Evolutionary conservation across 495 filamentous ascomycete genomes (phyloP), one percentile per base, ranked within the genome.

Genomic region (Aspergillus saccharolyticus): DNA sequence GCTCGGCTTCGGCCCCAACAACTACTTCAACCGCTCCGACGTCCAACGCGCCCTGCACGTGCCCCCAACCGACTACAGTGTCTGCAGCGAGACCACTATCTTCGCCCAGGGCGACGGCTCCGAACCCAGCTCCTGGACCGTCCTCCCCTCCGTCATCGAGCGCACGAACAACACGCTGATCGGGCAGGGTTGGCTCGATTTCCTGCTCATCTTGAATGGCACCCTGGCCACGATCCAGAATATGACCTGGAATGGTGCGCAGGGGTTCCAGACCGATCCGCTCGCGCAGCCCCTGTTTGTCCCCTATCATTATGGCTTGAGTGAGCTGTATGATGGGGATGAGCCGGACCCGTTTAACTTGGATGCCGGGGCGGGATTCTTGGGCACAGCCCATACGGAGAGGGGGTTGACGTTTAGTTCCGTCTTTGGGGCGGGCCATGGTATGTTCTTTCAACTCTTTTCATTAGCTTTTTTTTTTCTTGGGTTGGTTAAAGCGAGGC

Each of bases 1-100:
- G 10, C 61, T 78, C 2, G 83, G 80, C 1, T 69, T 65, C 7
- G 84, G 85, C 16, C 77, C 83, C 0, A 60, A 70, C 20, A 73
- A 88, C 52, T 93, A 93, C 76, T 93, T 95, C 76, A 88, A 93
- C 70, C 79, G 86, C 20, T 77, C 77, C 3, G 88, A 90, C 59
- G 89, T 94, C 8, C 85, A 92, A 53, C 69, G 76, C 12, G 87
- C 86, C n/a, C 83, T 91, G 56, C 82, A 92, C 61, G 85, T 84
- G 16, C 88, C 88, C 0, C 55, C 69, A 0, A 75, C 75, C n/a
- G 70, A 81, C 30, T 92, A 87, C 80, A 69, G 69, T 18, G 76
- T 81, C 54, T 94, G 89, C 67, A 63, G 77, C 3, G 64, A 67
- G 44, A 59, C 63, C 15, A 45, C 68, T 33, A 83, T 89, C 28